phyloP scores from a whole-genome alignment of 2,329 filamentous ascomycete genomes.

The Fusarium sp. region DNA sequence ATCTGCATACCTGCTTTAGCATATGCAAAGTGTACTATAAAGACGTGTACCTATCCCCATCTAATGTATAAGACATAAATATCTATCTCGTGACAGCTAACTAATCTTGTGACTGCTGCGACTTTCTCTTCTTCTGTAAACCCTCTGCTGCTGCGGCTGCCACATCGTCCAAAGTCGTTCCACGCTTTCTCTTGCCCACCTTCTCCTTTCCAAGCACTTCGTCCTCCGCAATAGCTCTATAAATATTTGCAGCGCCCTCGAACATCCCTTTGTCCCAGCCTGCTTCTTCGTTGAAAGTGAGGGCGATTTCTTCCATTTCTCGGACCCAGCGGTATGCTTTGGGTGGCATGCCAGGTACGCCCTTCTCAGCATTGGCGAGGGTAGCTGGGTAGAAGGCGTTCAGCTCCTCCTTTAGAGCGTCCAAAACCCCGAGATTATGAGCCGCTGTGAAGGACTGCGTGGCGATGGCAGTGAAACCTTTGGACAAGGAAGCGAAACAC shows the following conservation, averaged over 20 bases:
- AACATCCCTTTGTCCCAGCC: constrained; percentile 71
- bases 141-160: constrained; percentile 63
- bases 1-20: neutral
- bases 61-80: constrained; percentile 5
- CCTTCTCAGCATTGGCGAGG: constrained; percentile 59
- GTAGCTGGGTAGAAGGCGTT: constrained; percentile 60
- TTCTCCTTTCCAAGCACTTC: constrained; percentile 70
- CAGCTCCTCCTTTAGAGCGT: constrained; percentile 68
- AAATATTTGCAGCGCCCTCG: constrained; percentile 70
- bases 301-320: constrained; percentile 81
- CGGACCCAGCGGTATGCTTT: constrained; percentile 83
- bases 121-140: constrained; percentile 57
- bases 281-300: constrained; percentile 73
- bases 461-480: constrained; percentile 75
- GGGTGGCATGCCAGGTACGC: constrained; percentile 71
- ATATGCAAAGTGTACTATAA: constrained; percentile 17
- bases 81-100: neutral
- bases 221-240: constrained; percentile 70
- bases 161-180: constrained; percentile 68
- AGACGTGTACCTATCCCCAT: constrained; percentile 17
- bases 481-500: constrained; percentile 71
- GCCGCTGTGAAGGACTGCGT: constrained; percentile 80
- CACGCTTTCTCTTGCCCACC: constrained; percentile 66
- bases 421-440: constrained; percentile 69
- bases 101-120: neutral